Conservation (phyloP, 2,329 filamentous ascomycete genomes). For the Aureobasidium sp. region DNA sequence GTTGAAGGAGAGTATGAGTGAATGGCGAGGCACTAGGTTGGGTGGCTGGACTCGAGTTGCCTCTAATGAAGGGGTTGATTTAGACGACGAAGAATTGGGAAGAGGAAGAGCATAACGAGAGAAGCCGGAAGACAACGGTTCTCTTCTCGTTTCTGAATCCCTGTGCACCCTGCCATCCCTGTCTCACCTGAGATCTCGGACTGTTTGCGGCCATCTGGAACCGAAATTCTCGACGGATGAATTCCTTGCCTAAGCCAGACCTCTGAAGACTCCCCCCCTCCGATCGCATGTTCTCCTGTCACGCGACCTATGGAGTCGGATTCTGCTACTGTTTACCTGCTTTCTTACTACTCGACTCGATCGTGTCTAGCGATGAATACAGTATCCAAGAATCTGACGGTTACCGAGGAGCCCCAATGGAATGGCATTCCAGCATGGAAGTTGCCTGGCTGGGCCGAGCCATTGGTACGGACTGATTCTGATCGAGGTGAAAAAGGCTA, state of each 20-base stretch:
- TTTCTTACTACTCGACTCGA: background rate
- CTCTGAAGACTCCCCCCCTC: background rate
- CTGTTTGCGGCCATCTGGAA: background rate
- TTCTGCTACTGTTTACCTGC: background rate
- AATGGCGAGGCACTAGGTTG: too few species aligned
- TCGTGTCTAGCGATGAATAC: background rate
- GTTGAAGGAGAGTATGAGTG: too few species aligned
- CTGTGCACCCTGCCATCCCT: background rate
- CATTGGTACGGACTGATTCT: conserved; percentile 22
- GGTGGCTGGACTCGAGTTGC: too few species aligned
- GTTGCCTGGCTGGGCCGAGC: conserved; percentile 34
- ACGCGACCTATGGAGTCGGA: background rate
- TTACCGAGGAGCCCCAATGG: conserved; percentile 26
- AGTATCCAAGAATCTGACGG: conserved; percentile 6
- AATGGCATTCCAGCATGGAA: conserved; percentile 35
- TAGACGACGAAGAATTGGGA: too few species aligned
- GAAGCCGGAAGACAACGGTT: too few species aligned
- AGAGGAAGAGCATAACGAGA: too few species aligned
- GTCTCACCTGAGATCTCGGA: background rate
- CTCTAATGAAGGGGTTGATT: too few species aligned
- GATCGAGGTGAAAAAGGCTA: background rate
- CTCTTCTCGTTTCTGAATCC: background rate
- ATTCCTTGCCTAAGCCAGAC: background rate
- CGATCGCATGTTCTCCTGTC: background rate
- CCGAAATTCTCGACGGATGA: background rate